Evolutionary conservation across 371 early-diverging fungal species (phyloP), one percentile per base, ranked within the genome.

Genomic region (Entomophthora muscae): DNA sequence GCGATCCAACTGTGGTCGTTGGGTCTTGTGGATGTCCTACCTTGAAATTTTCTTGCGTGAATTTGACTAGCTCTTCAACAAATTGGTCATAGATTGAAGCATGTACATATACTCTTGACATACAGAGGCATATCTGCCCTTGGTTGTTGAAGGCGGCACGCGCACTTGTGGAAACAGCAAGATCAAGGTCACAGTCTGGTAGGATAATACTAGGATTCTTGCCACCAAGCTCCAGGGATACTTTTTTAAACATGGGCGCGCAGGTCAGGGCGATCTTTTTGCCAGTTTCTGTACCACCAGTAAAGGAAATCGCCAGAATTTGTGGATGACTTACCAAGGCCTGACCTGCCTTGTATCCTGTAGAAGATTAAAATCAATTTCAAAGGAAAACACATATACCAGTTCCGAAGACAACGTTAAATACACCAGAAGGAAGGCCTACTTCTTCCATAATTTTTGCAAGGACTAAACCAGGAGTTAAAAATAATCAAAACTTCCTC

Each of bases 131-230:
- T 23, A 81, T 78, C 68, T 76, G 88, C 22, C 89, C 89, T 65
- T 88, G 86, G 68, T 88, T 89, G 21, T 68, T 59, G 69, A 84
- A 89, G 10, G 78, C 69, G 0, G 81, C 75, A 0, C 75, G 71
- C 13, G 89, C 63, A 28, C 72, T 73, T 1, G 81, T 78, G 5
- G 69, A 67, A 10, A 87, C 64, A 0, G 81, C 78, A 51, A 72
- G 65, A 5, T 84, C 83, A 31, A 86, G 75, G 67, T 89, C 76
- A 61, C 78, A 76, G 68, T 89, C 89, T 23, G 72, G 81, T 71
- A 88, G 86, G 17, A 89, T 69, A 54, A 89, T 70, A 68, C 76
- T 80, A 26, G 89, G 85, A 70, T 87, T 86, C 72, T 89, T 89
- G 57, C 90, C 90, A 32, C 76, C 82, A 0, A 89, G 71, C 68